Evolutionary conservation across 257 asterid species (phyloP).

Genomic region (Ehretia macrophylla): DNA sequence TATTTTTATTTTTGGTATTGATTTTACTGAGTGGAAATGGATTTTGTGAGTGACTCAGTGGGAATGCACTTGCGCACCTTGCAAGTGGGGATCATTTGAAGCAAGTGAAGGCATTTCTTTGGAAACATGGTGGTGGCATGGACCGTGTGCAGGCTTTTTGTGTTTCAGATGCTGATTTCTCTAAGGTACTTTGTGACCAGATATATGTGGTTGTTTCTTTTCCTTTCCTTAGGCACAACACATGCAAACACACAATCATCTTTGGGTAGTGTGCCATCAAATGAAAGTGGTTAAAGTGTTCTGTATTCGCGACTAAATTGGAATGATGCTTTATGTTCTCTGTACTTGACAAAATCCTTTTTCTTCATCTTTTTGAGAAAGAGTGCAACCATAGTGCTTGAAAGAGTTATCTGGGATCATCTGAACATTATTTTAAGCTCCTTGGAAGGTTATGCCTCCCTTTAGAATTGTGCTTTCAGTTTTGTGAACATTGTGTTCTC

Average conservation of each 20-base stretch:
- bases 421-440: not conserved
- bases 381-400: too few species aligned
- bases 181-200: constrained; percentile 40
- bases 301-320: too few species aligned
- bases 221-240: not conserved
- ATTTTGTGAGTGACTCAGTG: constrained; percentile 39
- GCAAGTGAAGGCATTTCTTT: constrained; percentile 67
- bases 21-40: not conserved
- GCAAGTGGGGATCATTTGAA: constrained; percentile 77
- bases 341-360: too few species aligned
- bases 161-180: constrained; percentile 48
- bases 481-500: too few species aligned
- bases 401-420: too few species aligned
- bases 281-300: not conserved
- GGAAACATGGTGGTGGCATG: constrained; percentile 78
- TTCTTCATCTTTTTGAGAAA: too few species aligned
- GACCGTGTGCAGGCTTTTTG: constrained; percentile 52
- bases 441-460: too few species aligned
- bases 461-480: not conserved
- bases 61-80: constrained; percentile 60
- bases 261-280: too few species aligned
- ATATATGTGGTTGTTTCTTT: not conserved
- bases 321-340: too few species aligned
- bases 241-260: not conserved
- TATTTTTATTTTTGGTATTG: not conserved